phyloP scores from a whole-genome alignment of 768 basidiomycete genomes.

The Xerocomus potaroensis region DNA sequence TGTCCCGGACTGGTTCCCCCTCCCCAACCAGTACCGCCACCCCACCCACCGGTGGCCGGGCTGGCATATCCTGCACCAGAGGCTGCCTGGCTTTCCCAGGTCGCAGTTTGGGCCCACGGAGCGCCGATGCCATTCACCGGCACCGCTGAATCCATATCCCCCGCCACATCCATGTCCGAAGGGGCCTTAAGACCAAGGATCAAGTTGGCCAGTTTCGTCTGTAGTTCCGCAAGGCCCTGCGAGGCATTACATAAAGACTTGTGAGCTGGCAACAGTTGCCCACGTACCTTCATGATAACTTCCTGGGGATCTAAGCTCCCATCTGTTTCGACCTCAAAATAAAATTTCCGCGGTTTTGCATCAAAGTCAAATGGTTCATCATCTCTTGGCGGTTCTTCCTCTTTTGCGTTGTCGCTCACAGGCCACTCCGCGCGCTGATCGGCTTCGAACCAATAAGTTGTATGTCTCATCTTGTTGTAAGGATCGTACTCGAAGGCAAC shows the following conservation, averaged over 20 bases:
- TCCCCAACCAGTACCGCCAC: slow-evolving; percentile 15
- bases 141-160: slow-evolving; percentile 33
- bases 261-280: neutral
- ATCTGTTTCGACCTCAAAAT: slow-evolving; percentile 92
- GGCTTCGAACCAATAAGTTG: slow-evolving; percentile 89
- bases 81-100: slow-evolving; percentile 27
- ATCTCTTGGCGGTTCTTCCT: slow-evolving; percentile 77
- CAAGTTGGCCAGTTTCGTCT: slow-evolving; percentile 75
- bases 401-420: slow-evolving; percentile 75
- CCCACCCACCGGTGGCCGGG: slow-evolving; percentile 31
- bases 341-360: slow-evolving; percentile 86
- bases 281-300: slow-evolving; percentile 74
- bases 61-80: slow-evolving; percentile 32
- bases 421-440: slow-evolving; percentile 89
- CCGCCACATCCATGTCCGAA: slow-evolving; percentile 51
- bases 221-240: slow-evolving; percentile 74
- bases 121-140: slow-evolving; percentile 24
- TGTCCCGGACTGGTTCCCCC: slow-evolving; percentile 26
- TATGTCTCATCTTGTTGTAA: slow-evolving; percentile 94
- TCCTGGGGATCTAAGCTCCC: slow-evolving; percentile 87
- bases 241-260: slow-evolving; percentile 1
- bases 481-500: slow-evolving; percentile 98
- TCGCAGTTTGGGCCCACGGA: slow-evolving; percentile 21
- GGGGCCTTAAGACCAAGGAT: slow-evolving; percentile 69
- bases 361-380: slow-evolving; percentile 84